Base-by-base conservation (phyloP, 805 yeast genomes). In the Candida maltosa region DNA sequence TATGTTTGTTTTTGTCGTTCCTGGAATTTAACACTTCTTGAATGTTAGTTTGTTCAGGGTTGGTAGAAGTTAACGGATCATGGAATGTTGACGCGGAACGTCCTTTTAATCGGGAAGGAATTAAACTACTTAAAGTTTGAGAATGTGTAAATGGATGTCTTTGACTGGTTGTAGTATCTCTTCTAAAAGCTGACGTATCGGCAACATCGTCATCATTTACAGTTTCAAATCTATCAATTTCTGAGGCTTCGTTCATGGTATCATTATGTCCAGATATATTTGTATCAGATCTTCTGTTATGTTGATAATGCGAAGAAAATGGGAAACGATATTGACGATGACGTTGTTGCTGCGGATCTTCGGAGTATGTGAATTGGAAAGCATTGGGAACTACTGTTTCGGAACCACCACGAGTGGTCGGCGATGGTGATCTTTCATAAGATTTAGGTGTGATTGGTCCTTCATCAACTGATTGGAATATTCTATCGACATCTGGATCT, bases 1-100 rank as follows among this genome's bases (percentile, higher is more conserved):
- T 51, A 27, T 46, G 52, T 6, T 47, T 56, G 17, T 34, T 35
- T 3, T 21, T 34, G 11, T 48, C 51, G 4, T 45, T 48, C 10
- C 41, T 21, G 3, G 37, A 28, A 30, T 26, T 42, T 23, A 26
- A 44, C 4, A 22, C 5, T 9, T 34, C 37, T 8, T 25, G 25
- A 5, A 15, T 11, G 11, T 26, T 17, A 11, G 16, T 26, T 8
- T 26, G 7, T 8, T 14, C 29, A n/a, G n/a, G n/a, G 25, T 12
- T 22, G 25, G 25, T 22, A 22, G n/a, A n/a, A n/a, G n/a, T n/a
- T n/a, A n/a, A n/a, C n/a, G n/a, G n/a, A n/a, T n/a, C n/a, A n/a
- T n/a, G n/a, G n/a, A n/a, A n/a, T n/a, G n/a, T n/a, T 31, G 36
- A 16, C 34, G 24, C 14, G 4, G 48, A 7, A 24, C 39, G 18